phyloP scores from a whole-genome alignment of 169 alveolate genomes.

The Cryptosporidium sp. region DNA sequence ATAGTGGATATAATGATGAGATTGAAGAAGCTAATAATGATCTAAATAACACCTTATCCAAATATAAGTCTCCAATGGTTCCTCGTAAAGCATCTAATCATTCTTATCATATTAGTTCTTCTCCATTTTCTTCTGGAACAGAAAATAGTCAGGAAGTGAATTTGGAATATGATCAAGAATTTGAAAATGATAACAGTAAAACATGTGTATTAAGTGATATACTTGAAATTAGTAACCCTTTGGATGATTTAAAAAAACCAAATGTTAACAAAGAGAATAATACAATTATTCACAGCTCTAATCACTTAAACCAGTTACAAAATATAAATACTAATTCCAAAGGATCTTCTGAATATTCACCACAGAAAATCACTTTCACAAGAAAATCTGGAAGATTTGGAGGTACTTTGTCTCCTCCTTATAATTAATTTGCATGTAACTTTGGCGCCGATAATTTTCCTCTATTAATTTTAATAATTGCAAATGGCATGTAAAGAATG shows the following conservation, averaged over 20 bases:
- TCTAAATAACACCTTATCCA: neutral
- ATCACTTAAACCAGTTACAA: neutral
- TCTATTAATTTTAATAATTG: neutral
- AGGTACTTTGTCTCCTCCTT: constrained; percentile 38
- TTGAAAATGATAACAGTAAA: constrained; percentile 18
- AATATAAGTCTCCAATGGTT: constrained; percentile 15
- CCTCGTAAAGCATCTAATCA: neutral
- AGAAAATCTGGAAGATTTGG: constrained; percentile 58
- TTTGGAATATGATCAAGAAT: neutral
- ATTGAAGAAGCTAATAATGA: neutral
- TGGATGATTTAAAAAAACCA: neutral
- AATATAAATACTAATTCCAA: neutral
- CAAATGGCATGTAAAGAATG: neutral
- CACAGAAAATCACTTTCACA: constrained; percentile 15
- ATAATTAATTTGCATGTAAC: constrained; percentile 1
- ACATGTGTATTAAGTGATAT: constrained; percentile 42
- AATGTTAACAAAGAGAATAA: neutral
- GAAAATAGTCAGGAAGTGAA: constrained; percentile 9
- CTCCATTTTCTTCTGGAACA: neutral
- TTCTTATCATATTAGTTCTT: neutral
- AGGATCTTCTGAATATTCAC: constrained; percentile 9
- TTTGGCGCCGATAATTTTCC: neutral
- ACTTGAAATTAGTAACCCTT: constrained; percentile 10
- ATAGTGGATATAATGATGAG: neutral
- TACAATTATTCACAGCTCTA: neutral